Evolutionary conservation across 2,329 filamentous ascomycete genomes (phyloP).

Genomic region (Aureobasidium uvarum): DNA sequence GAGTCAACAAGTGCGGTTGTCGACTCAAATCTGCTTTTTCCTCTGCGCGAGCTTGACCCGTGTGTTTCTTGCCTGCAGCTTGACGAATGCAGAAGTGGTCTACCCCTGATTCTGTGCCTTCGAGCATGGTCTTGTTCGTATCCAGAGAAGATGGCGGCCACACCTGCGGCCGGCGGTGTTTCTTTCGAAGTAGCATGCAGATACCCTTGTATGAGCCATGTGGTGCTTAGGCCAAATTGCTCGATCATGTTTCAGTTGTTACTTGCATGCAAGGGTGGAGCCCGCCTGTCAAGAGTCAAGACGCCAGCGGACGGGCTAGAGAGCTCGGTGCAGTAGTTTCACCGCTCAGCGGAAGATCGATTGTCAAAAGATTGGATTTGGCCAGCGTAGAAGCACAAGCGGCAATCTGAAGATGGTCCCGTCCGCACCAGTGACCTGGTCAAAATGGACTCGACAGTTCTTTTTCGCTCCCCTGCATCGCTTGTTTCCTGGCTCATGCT

Average conservation of each 20-base stretch:
- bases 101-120: not conserved
- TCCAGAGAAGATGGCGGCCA: not conserved
- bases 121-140: not conserved
- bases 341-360: conserved; percentile 14
- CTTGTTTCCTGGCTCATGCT: conserved; percentile 1
- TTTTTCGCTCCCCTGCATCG: conserved; percentile 9
- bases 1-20: not conserved
- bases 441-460: not conserved
- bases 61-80: not conserved
- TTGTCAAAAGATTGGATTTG: not conserved
- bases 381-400: not conserved
- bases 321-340: conserved; percentile 25
- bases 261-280: not conserved
- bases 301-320: not conserved
- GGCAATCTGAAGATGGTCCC: not conserved
- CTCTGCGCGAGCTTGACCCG: not conserved
- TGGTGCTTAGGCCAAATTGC: conserved; percentile 1
- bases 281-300: conserved; percentile 16
- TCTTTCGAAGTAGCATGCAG: not conserved
- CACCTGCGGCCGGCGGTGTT: not conserved
- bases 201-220: conserved; percentile 9
- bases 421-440: not conserved
- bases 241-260: not conserved
- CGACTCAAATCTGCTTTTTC: not conserved
- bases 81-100: not conserved